Base-by-base conservation (phyloP, 1,139 yeast species). In the Yamadazyma jaroonii region DNA sequence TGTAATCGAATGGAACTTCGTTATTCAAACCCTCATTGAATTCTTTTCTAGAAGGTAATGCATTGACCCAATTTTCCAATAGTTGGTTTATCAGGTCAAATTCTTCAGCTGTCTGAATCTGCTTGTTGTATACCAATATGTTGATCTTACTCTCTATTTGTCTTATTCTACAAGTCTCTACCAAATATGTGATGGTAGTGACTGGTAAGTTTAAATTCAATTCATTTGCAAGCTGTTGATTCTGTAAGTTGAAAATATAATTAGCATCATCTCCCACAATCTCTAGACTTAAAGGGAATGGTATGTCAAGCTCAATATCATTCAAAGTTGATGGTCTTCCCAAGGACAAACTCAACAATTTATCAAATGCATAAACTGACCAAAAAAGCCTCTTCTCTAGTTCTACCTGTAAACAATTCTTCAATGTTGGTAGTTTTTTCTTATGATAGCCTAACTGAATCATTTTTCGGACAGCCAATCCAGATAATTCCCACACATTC, bases 91-190 rank as follows among this genome's bases (percentile, higher is more conserved):
- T 30, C 11, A 24, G 21, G 20, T 40, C 39, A 30, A 33, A 38
- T 7, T 37, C 42, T 11, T 33, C 30, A 6, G 30, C 21, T 14
- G 23, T 17, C 21, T 34, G 25, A 20, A 28, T 21, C 5, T 13
- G 28, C 11, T 45, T 43, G 12, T 42, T 44, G 36, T 52, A 53
- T 14, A 47, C 51, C 9, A 46, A 36, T 10, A 41, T 13, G 40
- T 52, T 53, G 13, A 52, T 47, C 24, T 49, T 32, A 21, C 55
- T 44, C 36, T 53, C 58, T 10, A 53, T 43, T 24, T 47, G 51
- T 32, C 58, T 37, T 2, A 53, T 44, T 31, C 41, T 44, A 35
- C 53, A 50, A 0, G 56, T 52, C 30, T 48, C 52, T 11, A 49
- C 43, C 10, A 53, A 30, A 25, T 49, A 48, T 2, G 58, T 50